These are phyloP conservation scores for Microsporum audouinii DNA, from an alignment of 2,329 filamentous ascomycete species.

Conservation along the genomic window DNA sequence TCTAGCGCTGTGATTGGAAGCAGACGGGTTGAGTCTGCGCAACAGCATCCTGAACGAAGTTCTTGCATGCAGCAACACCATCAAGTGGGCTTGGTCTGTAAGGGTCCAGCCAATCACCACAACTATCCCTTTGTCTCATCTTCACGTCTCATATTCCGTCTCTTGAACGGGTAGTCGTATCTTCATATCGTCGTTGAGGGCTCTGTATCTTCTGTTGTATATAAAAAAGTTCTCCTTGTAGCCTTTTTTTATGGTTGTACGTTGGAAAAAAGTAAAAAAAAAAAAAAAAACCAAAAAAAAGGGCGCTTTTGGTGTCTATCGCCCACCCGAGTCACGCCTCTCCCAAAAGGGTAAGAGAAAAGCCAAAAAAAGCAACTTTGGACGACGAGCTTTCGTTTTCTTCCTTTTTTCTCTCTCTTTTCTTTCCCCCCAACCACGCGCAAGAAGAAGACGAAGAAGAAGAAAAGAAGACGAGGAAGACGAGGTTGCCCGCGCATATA, in stretches of 20 bases:
- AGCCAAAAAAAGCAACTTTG: constrained; percentile 1
- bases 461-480: neutral
- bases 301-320: neutral
- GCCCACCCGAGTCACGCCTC: constrained; percentile 3
- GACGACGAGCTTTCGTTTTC: neutral
- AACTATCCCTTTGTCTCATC: neutral
- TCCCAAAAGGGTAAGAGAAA: constrained; percentile 1
- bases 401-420: neutral
- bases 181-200: neutral
- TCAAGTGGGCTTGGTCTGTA: neutral
- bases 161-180: neutral
- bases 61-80: neutral
- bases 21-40: neutral
- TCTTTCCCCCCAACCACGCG: neutral
- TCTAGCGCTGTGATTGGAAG: neutral
- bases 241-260: neutral
- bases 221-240: neutral
- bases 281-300: neutral
- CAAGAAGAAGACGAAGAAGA: neutral
- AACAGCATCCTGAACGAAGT: constrained; percentile 1
- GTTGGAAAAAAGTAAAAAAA: neutral
- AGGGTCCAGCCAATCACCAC: constrained; percentile 5
- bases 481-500: neutral
- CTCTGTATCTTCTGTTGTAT: neutral
- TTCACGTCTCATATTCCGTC: neutral